Conservation (phyloP, 768 basidiomycete species). For the Hebeloma cylindrosporum region DNA sequence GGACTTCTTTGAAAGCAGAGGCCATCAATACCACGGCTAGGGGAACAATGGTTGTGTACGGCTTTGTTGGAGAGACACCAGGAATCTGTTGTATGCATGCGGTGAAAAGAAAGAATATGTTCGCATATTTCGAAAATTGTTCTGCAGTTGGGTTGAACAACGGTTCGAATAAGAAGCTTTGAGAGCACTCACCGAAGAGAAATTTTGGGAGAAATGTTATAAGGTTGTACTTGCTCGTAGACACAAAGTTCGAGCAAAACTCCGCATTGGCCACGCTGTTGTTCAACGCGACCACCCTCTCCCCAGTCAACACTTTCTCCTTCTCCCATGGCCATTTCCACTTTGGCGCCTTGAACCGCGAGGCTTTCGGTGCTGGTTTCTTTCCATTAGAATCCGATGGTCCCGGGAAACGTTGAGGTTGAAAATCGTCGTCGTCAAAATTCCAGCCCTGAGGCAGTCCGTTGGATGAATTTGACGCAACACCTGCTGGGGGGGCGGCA, state of each 20-base stretch:
- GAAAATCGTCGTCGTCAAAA: slow-evolving; percentile 66
- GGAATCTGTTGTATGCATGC: slow-evolving; percentile 98
- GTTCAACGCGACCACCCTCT: slow-evolving; percentile 83
- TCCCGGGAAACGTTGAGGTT: slow-evolving; percentile 44
- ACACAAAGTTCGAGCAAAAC: slow-evolving; percentile 80
- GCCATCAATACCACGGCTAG: slow-evolving; percentile 86
- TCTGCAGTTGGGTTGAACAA: slow-evolving; percentile 46
- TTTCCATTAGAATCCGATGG: slow-evolving; percentile 40
- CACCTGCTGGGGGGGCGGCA: slow-evolving; percentile 63
- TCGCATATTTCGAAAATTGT: slow-evolving; percentile 99
- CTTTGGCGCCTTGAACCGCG: slow-evolving; percentile 34
- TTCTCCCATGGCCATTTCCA: slow-evolving; percentile 90
- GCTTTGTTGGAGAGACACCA: slow-evolving; percentile 93
- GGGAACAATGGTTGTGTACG: slow-evolving; percentile 92
- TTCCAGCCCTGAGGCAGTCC: slow-evolving; percentile 70
- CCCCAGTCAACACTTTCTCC: slow-evolving; percentile 61
- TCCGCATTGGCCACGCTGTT: slow-evolving; percentile 64
- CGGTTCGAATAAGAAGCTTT: background rate
- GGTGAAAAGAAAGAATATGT: slow-evolving; percentile 97
- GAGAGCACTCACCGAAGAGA: slow-evolving; percentile 65
- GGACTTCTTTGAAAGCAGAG: slow-evolving; percentile 92
- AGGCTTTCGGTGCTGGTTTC: slow-evolving; percentile 19
- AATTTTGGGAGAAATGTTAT: slow-evolving; percentile 91
- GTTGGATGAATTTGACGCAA: slow-evolving; percentile 46
- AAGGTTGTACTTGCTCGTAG: slow-evolving; percentile 93